Evolutionary conservation across 257 asterid species (phyloP).

Genomic region (Primulina eburnea): DNA sequence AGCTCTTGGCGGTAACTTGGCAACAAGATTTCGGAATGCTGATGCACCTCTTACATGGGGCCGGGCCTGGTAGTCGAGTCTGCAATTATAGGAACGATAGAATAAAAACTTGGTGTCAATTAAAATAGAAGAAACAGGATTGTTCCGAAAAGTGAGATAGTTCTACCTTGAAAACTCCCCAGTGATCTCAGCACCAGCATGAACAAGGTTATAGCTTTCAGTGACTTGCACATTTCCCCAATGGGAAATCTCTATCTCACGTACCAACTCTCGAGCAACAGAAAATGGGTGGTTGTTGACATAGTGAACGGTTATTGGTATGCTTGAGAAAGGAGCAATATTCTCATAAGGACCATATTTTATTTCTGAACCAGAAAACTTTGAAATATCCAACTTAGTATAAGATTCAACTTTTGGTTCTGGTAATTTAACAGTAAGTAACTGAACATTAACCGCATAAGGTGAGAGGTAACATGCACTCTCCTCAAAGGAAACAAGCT

Average conservation of each 20-base stretch:
- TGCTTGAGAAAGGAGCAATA: constrained; percentile 65
- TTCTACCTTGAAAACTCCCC: constrained; percentile 96
- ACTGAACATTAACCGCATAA: constrained; percentile 70
- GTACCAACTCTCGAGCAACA: constrained; percentile 76
- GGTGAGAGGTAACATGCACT: constrained; percentile 84
- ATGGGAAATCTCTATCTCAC: constrained; percentile 94
- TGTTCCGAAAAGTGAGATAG: constrained; percentile 3
- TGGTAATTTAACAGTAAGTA: constrained; percentile 69
- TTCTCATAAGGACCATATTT: constrained; percentile 91
- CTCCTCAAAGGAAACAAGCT: constrained; percentile 79
- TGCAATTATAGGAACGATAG: constrained; percentile 32
- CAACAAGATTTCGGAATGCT: constrained; percentile 65
- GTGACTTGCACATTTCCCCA: constrained; percentile 99
- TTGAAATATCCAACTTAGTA: constrained; percentile 80
- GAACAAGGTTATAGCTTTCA: constrained; percentile 73
- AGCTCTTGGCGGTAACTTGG: constrained; percentile 83
- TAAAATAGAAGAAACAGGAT: constrained; percentile 17
- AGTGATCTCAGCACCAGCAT: constrained; percentile 74
- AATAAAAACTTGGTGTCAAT: not conserved
- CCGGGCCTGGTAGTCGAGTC: constrained; percentile 79
- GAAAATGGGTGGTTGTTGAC: constrained; percentile 70
- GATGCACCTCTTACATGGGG: constrained; percentile 85
- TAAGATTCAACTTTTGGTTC: constrained; percentile 87
- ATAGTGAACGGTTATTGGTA: constrained; percentile 64
- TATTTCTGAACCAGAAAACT: constrained; percentile 84